Base-by-base conservation (phyloP, 2,329 filamentous ascomycete species). In the Microsporum canis region DNA sequence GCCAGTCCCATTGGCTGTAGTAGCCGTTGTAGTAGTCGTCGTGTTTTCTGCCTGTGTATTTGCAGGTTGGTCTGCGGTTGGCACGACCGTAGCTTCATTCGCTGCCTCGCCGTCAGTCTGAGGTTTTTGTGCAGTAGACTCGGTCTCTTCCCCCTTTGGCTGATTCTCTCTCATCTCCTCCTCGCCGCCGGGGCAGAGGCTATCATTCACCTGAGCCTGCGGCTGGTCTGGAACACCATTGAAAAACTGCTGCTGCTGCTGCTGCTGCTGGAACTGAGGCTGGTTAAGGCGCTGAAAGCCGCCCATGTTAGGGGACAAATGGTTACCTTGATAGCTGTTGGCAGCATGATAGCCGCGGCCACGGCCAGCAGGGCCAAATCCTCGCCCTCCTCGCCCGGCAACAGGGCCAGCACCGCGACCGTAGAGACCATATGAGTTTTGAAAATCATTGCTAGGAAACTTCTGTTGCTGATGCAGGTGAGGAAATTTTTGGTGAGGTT, bases 401-500 rank as follows among this genome's bases (percentile, higher is more conserved):
- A 23, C 43, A 47, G 43, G 17, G 49, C 49, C 84, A 17, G 83
- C 81, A 66, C 87, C 86, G 69, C 86, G 81, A 68, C 83, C 83
- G 73, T 81, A 84, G 65, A 84, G 84, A 76, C 84, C 84, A 79
- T 84, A 85, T 79, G 88, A 90, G 79, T 90, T 87, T 76, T 88
- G 78, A 72, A 78, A 81, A 73, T 83, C 81, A 80, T 82, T 80
- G 79, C 80, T 82, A 76, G 77, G 77, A 74, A 79, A 83, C 64
- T 73, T 72, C 70, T 81, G 78, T 71, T 79, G 79, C 72, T 70
- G 69, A 64, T 69, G 68, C 71, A 71, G 71, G 68, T 85, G 84
- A 77, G 85, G 85, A 84, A 88, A 91, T 82, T 89, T 89, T 85
- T 87, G 87, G 84, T 86, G 84, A 82, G 85, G 73, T 70, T 87